These are phyloP conservation scores for Eurotiales sp. DNA, from an alignment of 2,329 filamentous ascomycete species.

Conservation along the genomic window DNA sequence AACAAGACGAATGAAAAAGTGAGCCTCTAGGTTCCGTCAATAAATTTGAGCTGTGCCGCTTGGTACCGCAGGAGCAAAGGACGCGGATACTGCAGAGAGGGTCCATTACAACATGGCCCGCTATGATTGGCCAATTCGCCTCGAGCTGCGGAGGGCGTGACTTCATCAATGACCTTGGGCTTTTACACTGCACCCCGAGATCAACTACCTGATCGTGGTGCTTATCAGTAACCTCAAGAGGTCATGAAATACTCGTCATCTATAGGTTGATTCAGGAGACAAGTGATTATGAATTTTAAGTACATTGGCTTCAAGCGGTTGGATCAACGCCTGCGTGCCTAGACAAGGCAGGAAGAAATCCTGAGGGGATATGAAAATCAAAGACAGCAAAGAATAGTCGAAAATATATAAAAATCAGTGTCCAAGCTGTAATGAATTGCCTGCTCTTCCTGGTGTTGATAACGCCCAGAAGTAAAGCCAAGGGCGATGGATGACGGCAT, in stretches of 20 bases:
- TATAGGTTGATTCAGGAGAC: not conserved
- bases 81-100: conserved; percentile 5
- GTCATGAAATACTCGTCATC: too few species aligned
- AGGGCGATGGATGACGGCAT: not conserved
- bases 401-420: not conserved
- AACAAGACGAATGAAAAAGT: not conserved
- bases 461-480: not conserved
- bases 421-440: not conserved
- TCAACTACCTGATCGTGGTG: too few species aligned
- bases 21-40: not conserved
- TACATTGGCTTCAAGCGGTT: not conserved
- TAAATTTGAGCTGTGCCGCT: not conserved
- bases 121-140: conserved; percentile 8
- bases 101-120: not conserved
- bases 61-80: too few species aligned
- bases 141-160: not conserved
- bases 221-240: too few species aligned
- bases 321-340: conserved; percentile 7
- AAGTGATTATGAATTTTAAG: not conserved
- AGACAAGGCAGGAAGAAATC: conserved; percentile 11
- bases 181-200: too few species aligned
- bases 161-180: too few species aligned
- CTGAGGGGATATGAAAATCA: not conserved
- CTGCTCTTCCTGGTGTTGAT: not conserved
- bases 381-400: not conserved